These are phyloP conservation scores for Chalciporus sp. DNA, from an alignment of 1,284 basidiomycete species.

Conservation along the genomic window DNA sequence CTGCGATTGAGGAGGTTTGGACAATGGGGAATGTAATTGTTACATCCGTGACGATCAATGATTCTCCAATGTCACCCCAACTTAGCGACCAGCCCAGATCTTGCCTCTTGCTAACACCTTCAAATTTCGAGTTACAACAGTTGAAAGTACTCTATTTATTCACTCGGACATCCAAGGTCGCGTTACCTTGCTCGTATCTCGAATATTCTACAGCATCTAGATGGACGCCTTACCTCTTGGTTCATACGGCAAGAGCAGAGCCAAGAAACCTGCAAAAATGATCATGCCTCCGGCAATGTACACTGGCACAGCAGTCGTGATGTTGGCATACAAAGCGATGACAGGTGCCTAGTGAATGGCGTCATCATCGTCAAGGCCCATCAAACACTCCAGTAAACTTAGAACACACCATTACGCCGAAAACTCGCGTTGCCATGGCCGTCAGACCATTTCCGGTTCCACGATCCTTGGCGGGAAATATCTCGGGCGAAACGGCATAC, in stretches of 20 bases:
- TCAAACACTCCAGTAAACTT: not conserved
- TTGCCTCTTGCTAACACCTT: too few species aligned
- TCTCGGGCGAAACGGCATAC: constrained; percentile 67
- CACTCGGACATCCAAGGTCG: not conserved
- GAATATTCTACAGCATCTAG: constrained; percentile 29
- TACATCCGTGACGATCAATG: too few species aligned
- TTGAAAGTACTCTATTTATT: not conserved
- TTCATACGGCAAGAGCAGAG: constrained; percentile 77
- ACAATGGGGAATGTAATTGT: too few species aligned
- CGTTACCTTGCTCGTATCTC: not conserved
- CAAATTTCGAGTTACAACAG: too few species aligned
- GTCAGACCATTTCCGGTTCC: constrained; percentile 74
- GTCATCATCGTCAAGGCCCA: not conserved
- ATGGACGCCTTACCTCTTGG: constrained; percentile 71
- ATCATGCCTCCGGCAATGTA: constrained; percentile 77
- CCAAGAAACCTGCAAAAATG: constrained; percentile 62
- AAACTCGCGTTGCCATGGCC: constrained; percentile 60
- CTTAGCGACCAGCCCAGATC: too few species aligned
- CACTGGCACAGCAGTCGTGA: constrained; percentile 70
- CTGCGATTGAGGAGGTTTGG: too few species aligned
- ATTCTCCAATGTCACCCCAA: too few species aligned
- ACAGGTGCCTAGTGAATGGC: constrained; percentile 59
- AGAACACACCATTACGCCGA: constrained; percentile 58
- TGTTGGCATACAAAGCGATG: constrained; percentile 70
- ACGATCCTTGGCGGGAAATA: constrained; percentile 71